These are phyloP conservation scores for Cryphonectria japonica DNA, from an alignment of 2,329 filamentous ascomycete species.

Conservation along the genomic window DNA sequence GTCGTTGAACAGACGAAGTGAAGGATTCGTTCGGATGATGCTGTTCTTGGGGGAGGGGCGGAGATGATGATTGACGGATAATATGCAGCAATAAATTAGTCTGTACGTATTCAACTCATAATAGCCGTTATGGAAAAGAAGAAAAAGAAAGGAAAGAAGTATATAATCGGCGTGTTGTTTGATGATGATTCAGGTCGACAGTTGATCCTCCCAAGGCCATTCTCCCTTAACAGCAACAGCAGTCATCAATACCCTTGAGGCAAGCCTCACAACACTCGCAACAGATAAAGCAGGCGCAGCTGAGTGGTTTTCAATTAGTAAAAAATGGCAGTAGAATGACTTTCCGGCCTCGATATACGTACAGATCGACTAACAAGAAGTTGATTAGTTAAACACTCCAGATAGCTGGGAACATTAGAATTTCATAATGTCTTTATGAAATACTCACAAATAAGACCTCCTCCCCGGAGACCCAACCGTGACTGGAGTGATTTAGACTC, in stretches of 20 bases:
- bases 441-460: slow-evolving; percentile 13
- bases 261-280: slow-evolving; percentile 15
- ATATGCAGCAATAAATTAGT: neutral
- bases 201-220: too few relatives aligned
- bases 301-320: neutral
- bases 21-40: too few relatives aligned
- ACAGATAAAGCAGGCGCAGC: slow-evolving; percentile 13
- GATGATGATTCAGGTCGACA: neutral
- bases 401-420: neutral
- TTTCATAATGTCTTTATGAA: neutral
- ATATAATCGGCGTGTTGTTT: neutral
- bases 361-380: slow-evolving; percentile 1
- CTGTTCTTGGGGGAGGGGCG: neutral
- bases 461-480: slow-evolving; percentile 7
- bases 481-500: neutral
- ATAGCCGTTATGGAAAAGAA: neutral
- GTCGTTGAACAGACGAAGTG: neutral
- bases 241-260: slow-evolving; percentile 7
- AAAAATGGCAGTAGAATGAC: neutral
- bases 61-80: neutral
- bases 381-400: neutral
- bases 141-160: neutral
- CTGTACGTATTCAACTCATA: neutral
- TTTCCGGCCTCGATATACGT: neutral
- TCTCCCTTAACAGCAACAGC: slow-evolving; percentile 11